These are phyloP conservation scores for Aspergillus fischeri DNA, from an alignment of 2,329 filamentous ascomycete species.

Conservation along the genomic window DNA sequence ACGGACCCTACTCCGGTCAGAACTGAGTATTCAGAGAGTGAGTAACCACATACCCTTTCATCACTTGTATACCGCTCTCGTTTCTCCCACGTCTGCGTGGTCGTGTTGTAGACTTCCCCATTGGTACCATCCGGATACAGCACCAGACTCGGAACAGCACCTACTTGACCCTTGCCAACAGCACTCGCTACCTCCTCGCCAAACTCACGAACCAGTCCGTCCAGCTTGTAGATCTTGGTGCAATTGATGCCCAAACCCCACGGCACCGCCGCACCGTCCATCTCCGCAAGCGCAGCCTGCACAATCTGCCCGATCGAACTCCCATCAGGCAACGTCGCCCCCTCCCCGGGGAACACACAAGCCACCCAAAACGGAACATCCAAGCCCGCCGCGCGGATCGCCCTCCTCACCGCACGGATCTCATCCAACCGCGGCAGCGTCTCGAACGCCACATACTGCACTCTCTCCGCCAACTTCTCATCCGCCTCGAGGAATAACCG, in stretches of 20 bases:
- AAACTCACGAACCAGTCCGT: constrained; percentile 33
- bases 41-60: constrained; percentile 11
- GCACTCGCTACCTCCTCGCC: constrained; percentile 23
- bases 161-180: not conserved
- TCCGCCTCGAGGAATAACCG: constrained; percentile 45
- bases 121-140: constrained; percentile 67
- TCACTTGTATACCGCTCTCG: constrained; percentile 12
- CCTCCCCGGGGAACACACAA: constrained; percentile 58
- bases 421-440: constrained; percentile 63
- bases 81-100: constrained; percentile 56
- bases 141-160: constrained; percentile 49
- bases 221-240: constrained; percentile 41
- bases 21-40: not conserved
- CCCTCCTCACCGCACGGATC: constrained; percentile 47
- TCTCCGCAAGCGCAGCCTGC: constrained; percentile 29
- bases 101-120: constrained; percentile 63
- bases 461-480: constrained; percentile 33
- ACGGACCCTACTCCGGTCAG: constrained; percentile 24
- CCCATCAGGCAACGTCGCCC: constrained; percentile 55
- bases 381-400: constrained; percentile 18
- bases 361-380: constrained; percentile 56
- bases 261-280: constrained; percentile 34
- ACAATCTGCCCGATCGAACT: constrained; percentile 44
- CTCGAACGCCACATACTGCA: constrained; percentile 60
- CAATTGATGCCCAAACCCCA: constrained; percentile 68